Evolutionary conservation across 495 filamentous ascomycete genomes (phyloP), one percentile per base, ranked within the genome.

Genomic region (Lineolata rhizophorae): DNA sequence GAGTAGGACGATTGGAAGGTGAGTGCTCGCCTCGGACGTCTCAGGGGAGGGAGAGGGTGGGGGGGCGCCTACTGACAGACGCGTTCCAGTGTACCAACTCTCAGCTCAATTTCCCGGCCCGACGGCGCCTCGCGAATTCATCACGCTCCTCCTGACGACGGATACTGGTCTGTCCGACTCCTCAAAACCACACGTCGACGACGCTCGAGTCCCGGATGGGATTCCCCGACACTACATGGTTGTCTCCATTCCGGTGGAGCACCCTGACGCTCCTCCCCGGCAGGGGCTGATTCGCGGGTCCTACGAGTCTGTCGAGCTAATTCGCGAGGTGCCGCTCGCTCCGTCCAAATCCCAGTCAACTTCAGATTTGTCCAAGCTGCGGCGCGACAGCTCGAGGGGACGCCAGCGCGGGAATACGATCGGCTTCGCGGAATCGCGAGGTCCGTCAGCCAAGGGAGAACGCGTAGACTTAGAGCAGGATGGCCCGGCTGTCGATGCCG

Each of bases 291-390:
- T 91, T 32, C 60, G 83, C 11, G 87, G 84, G 0, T 58, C 73
- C 35, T 95, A 93, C 51, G 84, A 95, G 56, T 83, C 75, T 10
- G 74, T 95, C 15, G 85, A 94, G 49, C 64, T 93, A 34, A 78
- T 95, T 32, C 62, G 87, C 25, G 87, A 94, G 54, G 61, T 93
- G 18, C 72, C 70, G 0, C 52, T 57, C 36, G 11, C 48, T 21
- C 30, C 41, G 6, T 37, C 29, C 16, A 51, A 45, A 34, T 33
- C 50, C 17, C 27, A 36, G 18, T 58, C 54, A 9, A 49, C 49
- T 1, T 40, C 52, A 12, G 45, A 58, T 35, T 39, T 55, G 4
- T 5, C 9, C n/a, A 41, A 39, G 27, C 22, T 29, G 18, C 39
- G 27, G 24, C 29, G 29, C 3, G 28, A 31, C 5, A 43, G 41